Evolutionary conservation across 164 flowering plant genomes (phyloP).

Genomic region (Magnolia changhungtana): DNA sequence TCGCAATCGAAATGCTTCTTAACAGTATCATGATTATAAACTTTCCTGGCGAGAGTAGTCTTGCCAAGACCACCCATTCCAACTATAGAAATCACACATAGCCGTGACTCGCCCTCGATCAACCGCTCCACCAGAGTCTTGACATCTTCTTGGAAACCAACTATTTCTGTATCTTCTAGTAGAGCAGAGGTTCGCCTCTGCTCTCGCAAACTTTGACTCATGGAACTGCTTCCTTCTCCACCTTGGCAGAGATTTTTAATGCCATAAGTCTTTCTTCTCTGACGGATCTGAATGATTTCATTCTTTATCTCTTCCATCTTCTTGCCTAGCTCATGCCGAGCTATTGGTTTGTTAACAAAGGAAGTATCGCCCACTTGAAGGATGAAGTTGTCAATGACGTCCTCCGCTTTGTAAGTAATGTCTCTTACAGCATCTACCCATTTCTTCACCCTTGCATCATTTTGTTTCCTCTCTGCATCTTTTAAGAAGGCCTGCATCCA

Average conservation of each 20-base stretch:
- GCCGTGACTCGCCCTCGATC: background rate
- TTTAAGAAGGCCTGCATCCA: no score
- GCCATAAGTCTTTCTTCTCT: background rate
- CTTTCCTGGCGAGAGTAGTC: conserved; percentile 45
- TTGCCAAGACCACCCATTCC: conserved; percentile 63
- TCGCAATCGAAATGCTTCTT: conserved; percentile 25
- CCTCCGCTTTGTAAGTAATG: no score
- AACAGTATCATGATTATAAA: conserved; percentile 23
- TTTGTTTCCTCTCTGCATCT: background rate
- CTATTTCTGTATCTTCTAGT: no score
- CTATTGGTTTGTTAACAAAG: background rate
- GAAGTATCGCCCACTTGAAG: background rate
- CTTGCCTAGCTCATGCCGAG: background rate
- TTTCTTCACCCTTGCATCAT: no score
- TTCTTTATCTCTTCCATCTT: background rate
- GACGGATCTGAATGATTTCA: background rate
- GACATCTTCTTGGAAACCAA: no score
- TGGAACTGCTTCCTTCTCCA: background rate
- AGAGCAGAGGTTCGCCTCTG: no score
- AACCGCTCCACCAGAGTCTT: no score
- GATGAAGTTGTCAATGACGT: no score
- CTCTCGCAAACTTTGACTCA: no score
- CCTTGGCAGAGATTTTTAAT: background rate
- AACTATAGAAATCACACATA: conserved; percentile 31
- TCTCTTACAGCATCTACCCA: no score